phyloP scores from a whole-genome alignment of 2,329 filamentous ascomycete species.

The Trichoderma citrinoviride region DNA sequence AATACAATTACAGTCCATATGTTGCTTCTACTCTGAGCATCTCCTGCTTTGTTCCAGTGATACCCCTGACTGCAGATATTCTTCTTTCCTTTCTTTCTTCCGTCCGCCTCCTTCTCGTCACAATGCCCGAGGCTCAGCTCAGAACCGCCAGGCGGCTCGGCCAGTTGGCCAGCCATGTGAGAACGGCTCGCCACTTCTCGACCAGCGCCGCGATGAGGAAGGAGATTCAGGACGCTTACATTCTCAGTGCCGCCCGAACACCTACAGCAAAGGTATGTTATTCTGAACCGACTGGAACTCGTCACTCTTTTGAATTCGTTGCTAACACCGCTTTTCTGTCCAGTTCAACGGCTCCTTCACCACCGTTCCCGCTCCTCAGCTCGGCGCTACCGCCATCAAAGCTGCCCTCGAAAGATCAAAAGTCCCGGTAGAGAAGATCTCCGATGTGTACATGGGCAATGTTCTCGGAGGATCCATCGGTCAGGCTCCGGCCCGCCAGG shows the following conservation, averaged over 20 bases:
- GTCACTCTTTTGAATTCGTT: not conserved
- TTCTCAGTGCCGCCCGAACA: conserved; percentile 84
- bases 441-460: conserved; percentile 96
- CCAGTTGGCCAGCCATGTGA: conserved; percentile 42
- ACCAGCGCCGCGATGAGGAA: conserved; percentile 45
- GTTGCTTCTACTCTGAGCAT: not conserved
- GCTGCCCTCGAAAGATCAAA: conserved; percentile 83
- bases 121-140: conserved; percentile 36
- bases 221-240: conserved; percentile 89
- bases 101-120: conserved; percentile 7
- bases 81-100: not conserved
- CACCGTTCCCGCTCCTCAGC: conserved; percentile 77
- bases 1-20: not conserved
- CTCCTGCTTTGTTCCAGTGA: not conserved
- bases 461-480: conserved; percentile 81
- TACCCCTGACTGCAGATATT: not conserved
- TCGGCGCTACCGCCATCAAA: conserved; percentile 89
- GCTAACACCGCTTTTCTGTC: not conserved
- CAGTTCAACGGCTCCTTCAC: conserved; percentile 94
- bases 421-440: conserved; percentile 76
- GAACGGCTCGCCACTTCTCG: conserved; percentile 47
- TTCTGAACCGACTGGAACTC: too few relatives aligned
- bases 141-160: conserved; percentile 36
- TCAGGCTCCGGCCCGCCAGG: conserved; percentile 90
- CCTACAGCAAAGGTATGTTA: conserved; percentile 75